Conservation (phyloP, 306 rosid genomes). For the Cucumis melo region DNA sequence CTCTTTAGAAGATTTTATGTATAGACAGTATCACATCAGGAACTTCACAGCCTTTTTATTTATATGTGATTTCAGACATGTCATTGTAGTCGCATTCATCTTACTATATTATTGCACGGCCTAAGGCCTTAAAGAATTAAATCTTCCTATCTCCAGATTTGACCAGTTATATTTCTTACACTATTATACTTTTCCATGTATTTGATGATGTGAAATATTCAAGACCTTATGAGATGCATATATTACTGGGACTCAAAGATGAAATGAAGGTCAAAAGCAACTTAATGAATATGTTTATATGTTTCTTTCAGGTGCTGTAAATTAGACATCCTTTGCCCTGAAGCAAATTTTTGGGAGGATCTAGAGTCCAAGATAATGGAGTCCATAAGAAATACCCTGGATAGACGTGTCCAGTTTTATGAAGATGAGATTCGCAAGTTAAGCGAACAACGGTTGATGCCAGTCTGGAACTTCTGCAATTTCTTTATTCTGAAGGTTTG, state of each 20-base stretch:
- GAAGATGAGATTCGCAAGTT: conserved; percentile 98
- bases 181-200: neutral
- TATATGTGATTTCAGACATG: neutral
- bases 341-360: conserved; percentile 93
- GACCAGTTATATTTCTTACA: neutral
- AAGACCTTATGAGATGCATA: neutral
- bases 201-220: neutral
- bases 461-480: conserved; percentile 98
- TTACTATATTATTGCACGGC: neutral
- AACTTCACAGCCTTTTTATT: neutral
- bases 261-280: neutral
- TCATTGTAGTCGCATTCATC: neutral
- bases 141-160: neutral
- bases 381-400: conserved; percentile 84
- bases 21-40: neutral
- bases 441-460: conserved; percentile 95
- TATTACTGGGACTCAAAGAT: neutral
- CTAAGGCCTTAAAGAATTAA: neutral
- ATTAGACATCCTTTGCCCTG: conserved; percentile 67
- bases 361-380: conserved; percentile 84
- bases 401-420: conserved; percentile 90
- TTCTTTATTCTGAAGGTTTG: conserved; percentile 90
- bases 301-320: conserved; percentile 78
- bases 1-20: neutral
- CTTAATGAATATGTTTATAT: neutral